phyloP scores from a whole-genome alignment of 2,329 filamentous ascomycete genomes.

The Penicillium sp. region DNA sequence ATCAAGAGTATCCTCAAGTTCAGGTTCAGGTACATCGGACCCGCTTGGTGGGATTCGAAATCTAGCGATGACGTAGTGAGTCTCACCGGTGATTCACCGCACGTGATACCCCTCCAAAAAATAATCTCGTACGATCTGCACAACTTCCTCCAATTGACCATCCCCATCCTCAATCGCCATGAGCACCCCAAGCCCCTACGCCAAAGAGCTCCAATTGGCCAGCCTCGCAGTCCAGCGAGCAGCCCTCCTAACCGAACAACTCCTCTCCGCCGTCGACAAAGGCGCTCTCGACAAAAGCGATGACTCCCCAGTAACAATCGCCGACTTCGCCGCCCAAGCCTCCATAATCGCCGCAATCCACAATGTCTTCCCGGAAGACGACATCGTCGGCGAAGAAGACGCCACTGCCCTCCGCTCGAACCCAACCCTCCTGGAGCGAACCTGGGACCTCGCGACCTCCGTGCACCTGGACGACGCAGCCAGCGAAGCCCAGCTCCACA shows the following conservation, averaged over 20 bases:
- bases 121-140: not conserved
- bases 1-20: no score
- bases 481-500: slow-evolving; percentile 37
- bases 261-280: slow-evolving; percentile 53
- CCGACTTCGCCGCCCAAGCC: slow-evolving; percentile 65
- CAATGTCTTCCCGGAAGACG: slow-evolving; percentile 55
- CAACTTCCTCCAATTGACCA: not conserved
- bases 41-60: no score
- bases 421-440: slow-evolving; percentile 50
- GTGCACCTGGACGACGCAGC: slow-evolving; percentile 36
- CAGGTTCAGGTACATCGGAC: no score
- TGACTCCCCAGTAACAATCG: slow-evolving; percentile 62
- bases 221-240: slow-evolving; percentile 56
- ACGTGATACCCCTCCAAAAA: slow-evolving; percentile 10
- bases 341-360: slow-evolving; percentile 61
- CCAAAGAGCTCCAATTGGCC: slow-evolving; percentile 39
- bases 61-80: slow-evolving; percentile 6
- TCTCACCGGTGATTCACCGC: slow-evolving; percentile 2
- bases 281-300: slow-evolving; percentile 59
- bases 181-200: slow-evolving; percentile 29
- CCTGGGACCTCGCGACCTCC: slow-evolving; percentile 56
- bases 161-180: slow-evolving; percentile 16
- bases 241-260: slow-evolving; percentile 58
- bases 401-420: slow-evolving; percentile 55
- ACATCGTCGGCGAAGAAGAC: slow-evolving; percentile 64